Evolutionary conservation across 768 basidiomycete species (phyloP), one percentile per base, ranked within the genome.

Genomic region (Strobilomyces echinocephalus): DNA sequence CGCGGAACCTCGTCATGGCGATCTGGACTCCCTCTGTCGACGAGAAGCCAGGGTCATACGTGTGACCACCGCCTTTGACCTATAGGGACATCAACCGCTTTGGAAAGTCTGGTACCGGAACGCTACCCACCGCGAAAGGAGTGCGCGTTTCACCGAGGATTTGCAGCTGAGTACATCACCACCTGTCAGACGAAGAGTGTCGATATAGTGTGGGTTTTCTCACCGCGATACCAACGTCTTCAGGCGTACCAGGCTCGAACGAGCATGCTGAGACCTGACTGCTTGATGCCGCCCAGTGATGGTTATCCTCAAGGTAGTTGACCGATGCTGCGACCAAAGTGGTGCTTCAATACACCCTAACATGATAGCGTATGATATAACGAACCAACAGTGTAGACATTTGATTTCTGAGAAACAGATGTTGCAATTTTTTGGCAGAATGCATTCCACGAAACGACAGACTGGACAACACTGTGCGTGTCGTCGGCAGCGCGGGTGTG

Each of bases 21-120:
- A 30, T 30, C 9, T 30, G 30, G 30, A 30, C 30, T 30, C 30
- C 30, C 30, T 30, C 30, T 30, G 30, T 30, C 9, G 30, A 30
- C 30, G 30, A 30, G 30, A 30, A 30, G 30, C 30, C 77, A 0
- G 73, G 78, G 56, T 84, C 84, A 0, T 72, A 53, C 0, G 77
- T 50, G 57, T 85, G 84, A 0, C 84, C 84, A 9, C 83, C 82
- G 21, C 82, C 76, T 64, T 83, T 85, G 26, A 85, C 73, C 83
- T 83, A 6, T 39, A 24, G 14, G n/a, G 8, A 24, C n/a, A 15
- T 28, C 2, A 26, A 33, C 3, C 4, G 9, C 14, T 30, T 1
- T 18, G 7, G 8, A 16, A 2, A 30, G 31, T 1, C 31, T 4
- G n/a, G 11, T 5, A 46, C 15, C 18, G 66, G 11, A 40, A 21